Percentiles rank a stretch among this genome's conserved stretches.
Evolutionary conservation across 495 filamentous ascomycete species (phyloP).

Genomic region (Bacidia gigantensis): DNA sequence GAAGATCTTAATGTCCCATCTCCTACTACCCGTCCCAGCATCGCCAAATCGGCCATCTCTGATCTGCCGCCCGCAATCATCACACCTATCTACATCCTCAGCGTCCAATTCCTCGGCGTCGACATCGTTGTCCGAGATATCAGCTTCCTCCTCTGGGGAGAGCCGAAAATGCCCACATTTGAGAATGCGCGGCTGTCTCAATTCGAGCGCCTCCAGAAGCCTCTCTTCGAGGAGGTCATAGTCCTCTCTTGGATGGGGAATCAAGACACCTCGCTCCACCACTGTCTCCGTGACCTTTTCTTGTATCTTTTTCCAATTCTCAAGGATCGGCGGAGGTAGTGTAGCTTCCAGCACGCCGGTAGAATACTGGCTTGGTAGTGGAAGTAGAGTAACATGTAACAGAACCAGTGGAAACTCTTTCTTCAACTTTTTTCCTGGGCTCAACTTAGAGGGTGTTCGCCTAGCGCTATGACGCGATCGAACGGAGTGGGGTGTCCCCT

Average conservation of each 20-base stretch:
- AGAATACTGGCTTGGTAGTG: conserved; percentile 55
- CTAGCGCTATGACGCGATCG: conserved; percentile 14
- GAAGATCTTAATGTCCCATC: conserved; percentile 80
- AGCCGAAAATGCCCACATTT: conserved; percentile 62
- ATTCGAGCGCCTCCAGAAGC: conserved; percentile 73
- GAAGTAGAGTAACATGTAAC: conserved; percentile 73
- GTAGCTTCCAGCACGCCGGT: conserved; percentile 44
- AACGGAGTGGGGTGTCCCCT: conserved; percentile 15
- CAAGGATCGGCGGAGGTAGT: conserved; percentile 44
- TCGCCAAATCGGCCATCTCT: conserved; percentile 18
- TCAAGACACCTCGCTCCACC: conserved; percentile 67
- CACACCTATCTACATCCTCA: conserved; percentile 31
- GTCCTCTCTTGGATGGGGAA: conserved; percentile 79
- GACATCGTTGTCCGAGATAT: conserved; percentile 18
- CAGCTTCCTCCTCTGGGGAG: conserved; percentile 27
- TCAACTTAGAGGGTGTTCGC: conserved; percentile 17
- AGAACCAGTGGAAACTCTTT: conserved; percentile 68
- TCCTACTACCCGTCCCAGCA: conserved; percentile 27
- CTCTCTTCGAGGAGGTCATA: conserved; percentile 88
- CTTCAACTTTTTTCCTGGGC: conserved; percentile 32
- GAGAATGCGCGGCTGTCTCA: conserved; percentile 55
- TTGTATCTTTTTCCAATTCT: conserved; percentile 60
- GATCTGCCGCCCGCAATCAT: conserved; percentile 20
- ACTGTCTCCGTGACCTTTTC: conserved; percentile 67
- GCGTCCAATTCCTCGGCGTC: conserved; percentile 28